Evolutionary conservation across 257 asterid genomes (phyloP).

Genomic region (Lithospermum erythrorhizon): DNA sequence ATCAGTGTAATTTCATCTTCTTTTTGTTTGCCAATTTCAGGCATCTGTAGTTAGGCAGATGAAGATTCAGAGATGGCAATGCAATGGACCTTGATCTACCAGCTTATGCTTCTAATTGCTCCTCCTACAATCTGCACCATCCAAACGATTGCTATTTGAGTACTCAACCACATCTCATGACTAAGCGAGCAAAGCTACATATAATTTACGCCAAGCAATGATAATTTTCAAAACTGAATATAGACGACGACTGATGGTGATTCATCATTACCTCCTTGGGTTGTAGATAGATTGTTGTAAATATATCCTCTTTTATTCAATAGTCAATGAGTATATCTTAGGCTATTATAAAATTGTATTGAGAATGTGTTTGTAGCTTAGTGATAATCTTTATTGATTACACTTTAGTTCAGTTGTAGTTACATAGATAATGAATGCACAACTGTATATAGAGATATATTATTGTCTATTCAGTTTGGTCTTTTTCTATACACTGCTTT

Average conservation of each 20-base stretch:
- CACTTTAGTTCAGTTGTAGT: not conserved
- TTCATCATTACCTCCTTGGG: not conserved
- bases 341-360: not conserved
- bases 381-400: not conserved
- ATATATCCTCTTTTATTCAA: slow-evolving; percentile 11
- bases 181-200: slow-evolving; percentile 19
- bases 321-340: not conserved
- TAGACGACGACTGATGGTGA: not conserved
- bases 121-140: slow-evolving; percentile 89
- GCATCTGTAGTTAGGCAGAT: slow-evolving; percentile 97
- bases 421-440: not conserved
- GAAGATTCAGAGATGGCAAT: slow-evolving; percentile 99
- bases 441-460: not conserved
- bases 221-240: not conserved
- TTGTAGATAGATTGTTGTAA: slow-evolving; percentile 4
- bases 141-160: slow-evolving; percentile 83
- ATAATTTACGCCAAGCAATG: not conserved
- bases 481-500: too few relatives aligned
- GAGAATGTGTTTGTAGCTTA: not conserved
- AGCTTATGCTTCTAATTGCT: slow-evolving; percentile 81
- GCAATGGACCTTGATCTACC: slow-evolving; percentile 99
- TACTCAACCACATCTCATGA: slow-evolving; percentile 90
- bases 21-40: slow-evolving; percentile 24
- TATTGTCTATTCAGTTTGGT: too few relatives aligned
- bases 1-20: not conserved